Base-by-base conservation (phyloP, 2,329 filamentous ascomycete genomes). In the Sporothrix mexicana region DNA sequence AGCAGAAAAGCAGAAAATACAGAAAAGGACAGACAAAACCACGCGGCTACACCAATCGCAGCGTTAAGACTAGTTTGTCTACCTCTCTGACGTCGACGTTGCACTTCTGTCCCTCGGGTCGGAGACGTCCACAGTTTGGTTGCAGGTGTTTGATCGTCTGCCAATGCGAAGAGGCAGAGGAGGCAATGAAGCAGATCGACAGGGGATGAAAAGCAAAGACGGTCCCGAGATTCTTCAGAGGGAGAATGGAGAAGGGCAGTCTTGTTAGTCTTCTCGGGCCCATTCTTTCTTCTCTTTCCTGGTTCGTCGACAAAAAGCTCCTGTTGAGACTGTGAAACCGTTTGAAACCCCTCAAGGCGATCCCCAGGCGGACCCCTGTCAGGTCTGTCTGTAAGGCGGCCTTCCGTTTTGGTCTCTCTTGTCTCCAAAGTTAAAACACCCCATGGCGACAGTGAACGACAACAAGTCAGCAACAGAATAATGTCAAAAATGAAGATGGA, bases 251-350 rank as follows among this genome's bases (percentile, higher is more conserved):
- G n/a, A n/a, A n/a, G n/a, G n/a, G n/a, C n/a, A n/a, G n/a, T n/a
- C n/a, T n/a, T n/a, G n/a, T n/a, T n/a, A n/a, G n/a, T n/a, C n/a
- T n/a, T n/a, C n/a, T n/a, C n/a, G n/a, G n/a, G n/a, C n/a, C n/a
- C n/a, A n/a, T n/a, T n/a, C n/a, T n/a, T n/a, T n/a, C 43, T 17
- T 36, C 43, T 13, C 57, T 71, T 62, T 62, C 45, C 25, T 41
- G 66, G 45, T 68, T 68, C 30, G 30, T 36, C 59, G 30, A 17
- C 7, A 61, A 17, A 5, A 30, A n/a, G 61, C 61, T 49, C 64
- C 59, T 41, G 41, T 43, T 49, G 25, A 62, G 30, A 17, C 25
- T 69, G 51, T 74, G 73, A 74, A 74, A 74, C 73, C 45, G 73
- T 72, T 30, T 74, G 72, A 73, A 74, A 74, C 72, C 20, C 36